Evolutionary conservation across 2,329 filamentous ascomycete species (phyloP), one percentile per base, ranked within the genome.

Genomic region (Seiridium cupressi): DNA sequence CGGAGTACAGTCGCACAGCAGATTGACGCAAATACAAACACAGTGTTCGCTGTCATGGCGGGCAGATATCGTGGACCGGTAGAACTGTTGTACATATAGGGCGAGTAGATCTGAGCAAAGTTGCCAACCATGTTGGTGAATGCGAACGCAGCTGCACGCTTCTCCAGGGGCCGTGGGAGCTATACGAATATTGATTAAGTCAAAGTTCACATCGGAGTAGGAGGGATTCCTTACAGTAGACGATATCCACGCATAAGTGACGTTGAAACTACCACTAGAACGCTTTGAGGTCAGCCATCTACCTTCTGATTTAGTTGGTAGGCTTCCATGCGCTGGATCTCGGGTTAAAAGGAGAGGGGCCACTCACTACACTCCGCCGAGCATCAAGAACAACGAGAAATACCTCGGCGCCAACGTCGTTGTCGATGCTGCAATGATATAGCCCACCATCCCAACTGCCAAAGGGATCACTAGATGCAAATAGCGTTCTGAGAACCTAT

Each of bases 401-500:
- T 88, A 88, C 35, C 86, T 74, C 0, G 84, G 81, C 0, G 76
- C 84, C 1, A 77, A 79, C 11, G 74, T 71, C 0, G 79, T 81
- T 0, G 86, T 88, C 0, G 82, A 74, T 2, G 84, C 85, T 3
- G 83, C 82, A 31, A 89, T 74, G 61, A 89, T 83, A 70, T 86
- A 89, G 1, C 84, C 81, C 0, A 72, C 72, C 1, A 88, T 75
- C 2, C 82, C 82, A 40, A 88, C 74, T 40, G 76, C 81, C 9
- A 87, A 76, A 0, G 86, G 85, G 0, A 84, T 63, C 0, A 79
- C 77, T 57, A 89, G 81, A 66, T 89, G 87, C 62, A 81, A 79
- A 66, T 84, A 87, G 9, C 86, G 79, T 64, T 89, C 86, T n/a
- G 82, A 81, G 0, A 81, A 84, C 3, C 79, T 79, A 63, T 89